Base-by-base conservation (phyloP, 106 monocot genomes). In the Dendrobium chrysotoxum region DNA sequence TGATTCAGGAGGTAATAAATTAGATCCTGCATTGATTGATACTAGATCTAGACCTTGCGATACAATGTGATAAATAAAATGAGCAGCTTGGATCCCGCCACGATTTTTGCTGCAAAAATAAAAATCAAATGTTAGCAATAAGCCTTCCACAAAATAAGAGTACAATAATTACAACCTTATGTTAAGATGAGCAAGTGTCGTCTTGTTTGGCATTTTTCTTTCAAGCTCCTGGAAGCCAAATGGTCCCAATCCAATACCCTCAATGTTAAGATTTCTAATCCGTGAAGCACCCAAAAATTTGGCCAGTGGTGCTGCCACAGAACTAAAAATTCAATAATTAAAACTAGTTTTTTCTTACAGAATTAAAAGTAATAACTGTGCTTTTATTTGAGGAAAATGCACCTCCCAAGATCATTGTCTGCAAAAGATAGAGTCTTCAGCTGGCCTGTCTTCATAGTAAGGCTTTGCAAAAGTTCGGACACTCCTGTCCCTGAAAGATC, bases 321-420 rank as follows among this genome's bases (percentile, higher is more conserved):
- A 88, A 82, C 98, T 98, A 88, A 83, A 87, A 83, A 54, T 28
- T 4, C 35, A 35, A 20, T 47, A 76, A 47, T 47, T 47, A 45
- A 30, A 25, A 76, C 47, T 41, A 42, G 42, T 28, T 47, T 44
- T 38, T 31, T 54, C 53, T 40, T 53, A 21, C 58, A 57, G 26
- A 75, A 30, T 40, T 20, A 31, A 21, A 78, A 76, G 12, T 70
- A 41, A 46, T 74, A 16, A 70, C 4, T 21, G 74, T 21, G 50
- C 40, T 28, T 13, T 25, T 47, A 28, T 13, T 47, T 46, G 30
- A 61, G 79, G 1, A 5, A 80, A 81, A 30, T 80, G 16, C 58
- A 83, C 98, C 98, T 95, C 77, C 91, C 92, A 83, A 98, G 88
- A 46, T 88, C 82, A 82, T 98, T 98, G 78, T 90, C 89, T 13